Conservation (phyloP, 169 alveolate genomes). For the Besnoitia besnoiti region DNA sequence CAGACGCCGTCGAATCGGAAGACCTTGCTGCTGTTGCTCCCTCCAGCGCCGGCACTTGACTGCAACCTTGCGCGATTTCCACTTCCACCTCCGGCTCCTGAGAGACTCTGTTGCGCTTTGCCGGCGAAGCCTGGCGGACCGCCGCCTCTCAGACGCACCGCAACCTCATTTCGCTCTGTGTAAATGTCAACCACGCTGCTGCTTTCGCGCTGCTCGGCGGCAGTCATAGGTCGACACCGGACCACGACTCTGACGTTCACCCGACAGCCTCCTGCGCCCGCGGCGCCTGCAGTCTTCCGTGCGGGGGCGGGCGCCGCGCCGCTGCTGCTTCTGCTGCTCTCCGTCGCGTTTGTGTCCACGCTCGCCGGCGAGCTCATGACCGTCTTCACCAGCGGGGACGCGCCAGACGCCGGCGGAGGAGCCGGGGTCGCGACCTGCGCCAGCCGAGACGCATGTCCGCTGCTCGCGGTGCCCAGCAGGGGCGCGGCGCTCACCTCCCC, state of each 20-base stretch:
- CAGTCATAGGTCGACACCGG: conserved; percentile 51
- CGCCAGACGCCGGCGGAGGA: not conserved
- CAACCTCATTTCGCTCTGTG: conserved; percentile 37
- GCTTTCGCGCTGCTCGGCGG: conserved; percentile 47
- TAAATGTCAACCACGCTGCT: conserved; percentile 34
- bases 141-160: conserved; percentile 22
- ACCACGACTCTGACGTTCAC: conserved; percentile 55
- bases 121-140: conserved; percentile 19
- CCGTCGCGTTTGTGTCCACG: not conserved
- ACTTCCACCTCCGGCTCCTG: not conserved
- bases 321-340: conserved; percentile 5
- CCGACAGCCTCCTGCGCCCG: not conserved
- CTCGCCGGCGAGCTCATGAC: not conserved
- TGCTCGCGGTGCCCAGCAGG: not conserved
- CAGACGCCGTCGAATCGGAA: conserved; percentile 81
- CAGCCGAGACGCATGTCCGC: not conserved
- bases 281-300: not conserved
- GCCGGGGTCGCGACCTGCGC: not conserved
- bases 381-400: not conserved
- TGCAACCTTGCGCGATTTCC: not conserved
- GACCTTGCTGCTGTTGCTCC: conserved; percentile 59
- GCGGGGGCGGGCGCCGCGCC: not conserved
- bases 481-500: not conserved
- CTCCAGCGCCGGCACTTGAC: not conserved
- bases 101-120: not conserved